A percentile compares a stretch with the other conserved stretches of the same genome.
Evolutionary conservation across 768 basidiomycete species (phyloP).

Genomic region (Terana coerulea): DNA sequence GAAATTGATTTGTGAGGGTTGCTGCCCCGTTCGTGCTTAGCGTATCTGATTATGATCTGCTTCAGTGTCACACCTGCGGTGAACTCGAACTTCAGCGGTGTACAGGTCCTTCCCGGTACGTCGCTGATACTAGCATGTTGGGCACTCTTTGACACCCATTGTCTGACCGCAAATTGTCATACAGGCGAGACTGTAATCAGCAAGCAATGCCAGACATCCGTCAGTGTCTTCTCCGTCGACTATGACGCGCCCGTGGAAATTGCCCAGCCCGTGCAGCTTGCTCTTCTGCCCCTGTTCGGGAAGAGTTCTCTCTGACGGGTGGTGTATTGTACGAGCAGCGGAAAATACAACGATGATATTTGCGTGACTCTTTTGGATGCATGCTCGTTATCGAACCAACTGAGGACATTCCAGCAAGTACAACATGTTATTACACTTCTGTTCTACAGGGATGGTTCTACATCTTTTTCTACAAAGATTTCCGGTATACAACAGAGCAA

Average conservation of each 20-base stretch:
- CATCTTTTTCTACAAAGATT: too few relatives aligned
- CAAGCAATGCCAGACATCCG: conserved; percentile 23
- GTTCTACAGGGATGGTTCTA: conserved; percentile 1
- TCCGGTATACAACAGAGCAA: conserved; percentile 1
- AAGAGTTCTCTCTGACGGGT: not conserved
- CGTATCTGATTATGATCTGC: not conserved
- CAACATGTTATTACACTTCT: not conserved
- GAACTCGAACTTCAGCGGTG: conserved; percentile 24
- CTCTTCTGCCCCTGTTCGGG: conserved; percentile 18
- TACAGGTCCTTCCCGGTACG: conserved; percentile 22
- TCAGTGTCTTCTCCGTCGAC: conserved; percentile 28
- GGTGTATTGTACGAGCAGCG: too few relatives aligned
- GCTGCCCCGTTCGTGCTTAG: not conserved
- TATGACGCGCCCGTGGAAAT: conserved; percentile 27
- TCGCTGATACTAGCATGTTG: not conserved
- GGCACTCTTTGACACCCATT: too few relatives aligned
- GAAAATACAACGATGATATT: too few relatives aligned
- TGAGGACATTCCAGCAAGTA: too few relatives aligned
- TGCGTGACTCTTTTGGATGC: too few relatives aligned
- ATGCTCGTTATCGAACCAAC: too few relatives aligned
- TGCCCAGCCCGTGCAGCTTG: conserved; percentile 21
- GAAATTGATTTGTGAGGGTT: conserved; percentile 20
- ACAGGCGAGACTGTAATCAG: conserved; percentile 26
- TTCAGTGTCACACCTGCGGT: conserved; percentile 21
- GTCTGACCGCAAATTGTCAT: not conserved